Evolutionary conservation across 2,329 filamentous ascomycete genomes (phyloP).

Genomic region (Ceratocystis papillata): DNA sequence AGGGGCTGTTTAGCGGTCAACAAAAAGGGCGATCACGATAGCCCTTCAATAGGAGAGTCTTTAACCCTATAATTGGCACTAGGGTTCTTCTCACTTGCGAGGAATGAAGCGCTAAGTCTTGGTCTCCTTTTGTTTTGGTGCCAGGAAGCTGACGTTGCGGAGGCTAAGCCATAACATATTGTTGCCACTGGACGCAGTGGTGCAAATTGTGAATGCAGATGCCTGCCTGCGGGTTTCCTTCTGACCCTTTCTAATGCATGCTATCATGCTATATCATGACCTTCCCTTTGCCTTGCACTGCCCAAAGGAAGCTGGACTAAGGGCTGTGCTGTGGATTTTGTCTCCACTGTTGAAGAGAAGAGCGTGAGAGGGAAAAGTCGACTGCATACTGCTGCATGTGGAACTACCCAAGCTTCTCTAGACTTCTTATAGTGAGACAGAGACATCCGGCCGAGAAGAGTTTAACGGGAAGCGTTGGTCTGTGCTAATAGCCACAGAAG

Average conservation of each 20-base stretch:
- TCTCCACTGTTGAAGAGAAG: not conserved
- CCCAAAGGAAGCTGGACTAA: not conserved
- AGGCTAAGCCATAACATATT: not conserved
- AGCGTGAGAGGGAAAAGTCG: not conserved
- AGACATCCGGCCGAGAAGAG: not conserved
- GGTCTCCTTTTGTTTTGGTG: not conserved
- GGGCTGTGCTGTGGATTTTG: not conserved
- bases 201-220: not conserved
- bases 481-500: not conserved
- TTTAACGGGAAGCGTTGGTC: not conserved
- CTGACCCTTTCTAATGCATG: not conserved
- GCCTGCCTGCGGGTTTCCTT: not conserved
- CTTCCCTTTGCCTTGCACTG: conserved; percentile 6
- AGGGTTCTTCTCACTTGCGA: not conserved
- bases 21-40: not conserved
- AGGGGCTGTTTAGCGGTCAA: not conserved
- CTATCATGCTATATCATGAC: not conserved
- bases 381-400: not conserved
- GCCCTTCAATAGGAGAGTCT: not conserved
- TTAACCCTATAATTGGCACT: not conserved
- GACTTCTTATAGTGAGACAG: too few species aligned
- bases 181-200: not conserved
- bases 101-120: not conserved
- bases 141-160: not conserved
- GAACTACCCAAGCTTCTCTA: too few species aligned